Conservation (phyloP, 2,329 filamentous ascomycete genomes). For the Nemania sp. region DNA sequence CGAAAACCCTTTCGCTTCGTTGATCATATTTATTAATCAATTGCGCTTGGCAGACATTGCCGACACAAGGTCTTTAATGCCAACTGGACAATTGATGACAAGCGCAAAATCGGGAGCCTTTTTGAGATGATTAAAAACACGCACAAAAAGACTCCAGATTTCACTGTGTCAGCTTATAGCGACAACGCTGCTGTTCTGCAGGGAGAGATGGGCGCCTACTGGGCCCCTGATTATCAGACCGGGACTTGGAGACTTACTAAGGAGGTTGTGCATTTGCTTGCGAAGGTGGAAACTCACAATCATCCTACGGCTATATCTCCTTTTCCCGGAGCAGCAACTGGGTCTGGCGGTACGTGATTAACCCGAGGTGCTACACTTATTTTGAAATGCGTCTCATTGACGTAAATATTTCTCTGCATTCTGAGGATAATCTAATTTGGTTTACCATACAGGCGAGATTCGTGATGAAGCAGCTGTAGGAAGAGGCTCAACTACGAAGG, state of each 20-base stretch:
- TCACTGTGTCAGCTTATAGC: conserved; percentile 93
- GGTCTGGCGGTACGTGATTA: conserved; percentile 69
- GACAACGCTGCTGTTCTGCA: conserved; percentile 95
- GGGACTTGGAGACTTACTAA: conserved; percentile 87
- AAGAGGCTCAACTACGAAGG: conserved; percentile 88
- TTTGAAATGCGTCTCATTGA: background rate
- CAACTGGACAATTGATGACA: conserved; percentile 90
- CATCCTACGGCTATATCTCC: conserved; percentile 90
- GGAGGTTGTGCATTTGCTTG: conserved; percentile 83
- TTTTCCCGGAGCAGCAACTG: conserved; percentile 83
- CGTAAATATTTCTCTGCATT: background rate
- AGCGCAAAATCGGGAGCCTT: conserved; percentile 75
- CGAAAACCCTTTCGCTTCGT: background rate
- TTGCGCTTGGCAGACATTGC: conserved; percentile 24
- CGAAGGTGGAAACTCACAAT: conserved; percentile 98
- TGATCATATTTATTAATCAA: conserved; percentile 4
- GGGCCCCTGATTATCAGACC: conserved; percentile 85
- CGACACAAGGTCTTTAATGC: conserved; percentile 74
- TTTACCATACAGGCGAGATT: conserved; percentile 14
- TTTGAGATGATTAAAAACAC: conserved; percentile 98
- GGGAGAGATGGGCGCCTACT: conserved; percentile 72
- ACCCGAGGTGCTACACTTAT: background rate
- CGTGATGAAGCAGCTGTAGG: conserved; percentile 92
- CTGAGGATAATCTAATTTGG: background rate
- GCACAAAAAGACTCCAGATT: conserved; percentile 77